A percentile compares a stretch with the other conserved stretches of the same genome.
Evolutionary conservation across 768 basidiomycete genomes (phyloP).

Genomic region (Mycena polygramma): DNA sequence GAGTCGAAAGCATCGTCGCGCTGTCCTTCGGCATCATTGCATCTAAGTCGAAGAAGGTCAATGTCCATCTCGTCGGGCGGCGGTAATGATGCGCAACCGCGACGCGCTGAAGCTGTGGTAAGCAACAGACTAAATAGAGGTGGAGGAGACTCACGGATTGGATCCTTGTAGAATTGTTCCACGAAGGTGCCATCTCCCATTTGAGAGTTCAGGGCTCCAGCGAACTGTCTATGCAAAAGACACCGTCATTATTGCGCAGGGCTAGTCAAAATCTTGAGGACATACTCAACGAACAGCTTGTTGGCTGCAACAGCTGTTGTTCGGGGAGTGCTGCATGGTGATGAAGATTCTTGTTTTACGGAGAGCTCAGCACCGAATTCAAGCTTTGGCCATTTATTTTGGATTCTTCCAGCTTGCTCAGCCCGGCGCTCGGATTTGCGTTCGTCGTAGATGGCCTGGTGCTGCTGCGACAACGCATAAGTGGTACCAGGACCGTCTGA

Average conservation of each 20-base stretch:
- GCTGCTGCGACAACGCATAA: not conserved
- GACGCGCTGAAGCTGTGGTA: no score
- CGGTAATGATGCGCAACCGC: no score
- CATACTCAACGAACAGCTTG: no score
- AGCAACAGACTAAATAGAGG: no score
- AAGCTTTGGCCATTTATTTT: not conserved
- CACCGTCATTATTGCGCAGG: not conserved
- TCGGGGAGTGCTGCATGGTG: not conserved
- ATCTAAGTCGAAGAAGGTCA: not conserved
- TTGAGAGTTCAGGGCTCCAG: not conserved
- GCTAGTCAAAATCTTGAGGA: no score
- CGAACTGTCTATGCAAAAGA: not conserved
- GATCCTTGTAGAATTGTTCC: not conserved
- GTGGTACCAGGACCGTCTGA: not conserved
- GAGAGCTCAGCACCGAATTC: no score
- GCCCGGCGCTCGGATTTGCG: no score
- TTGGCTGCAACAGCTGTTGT: no score
- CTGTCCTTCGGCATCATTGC: not conserved
- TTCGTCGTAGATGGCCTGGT: no score
- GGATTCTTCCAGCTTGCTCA: no score
- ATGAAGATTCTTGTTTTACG: not conserved
- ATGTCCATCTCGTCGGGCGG: not conserved
- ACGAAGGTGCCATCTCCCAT: constrained; percentile 7
- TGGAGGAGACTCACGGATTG: not conserved
- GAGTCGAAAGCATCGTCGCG: not conserved